Base-by-base conservation (phyloP, 495 filamentous ascomycete genomes). In the Podospora bellae-mahoneyi region DNA sequence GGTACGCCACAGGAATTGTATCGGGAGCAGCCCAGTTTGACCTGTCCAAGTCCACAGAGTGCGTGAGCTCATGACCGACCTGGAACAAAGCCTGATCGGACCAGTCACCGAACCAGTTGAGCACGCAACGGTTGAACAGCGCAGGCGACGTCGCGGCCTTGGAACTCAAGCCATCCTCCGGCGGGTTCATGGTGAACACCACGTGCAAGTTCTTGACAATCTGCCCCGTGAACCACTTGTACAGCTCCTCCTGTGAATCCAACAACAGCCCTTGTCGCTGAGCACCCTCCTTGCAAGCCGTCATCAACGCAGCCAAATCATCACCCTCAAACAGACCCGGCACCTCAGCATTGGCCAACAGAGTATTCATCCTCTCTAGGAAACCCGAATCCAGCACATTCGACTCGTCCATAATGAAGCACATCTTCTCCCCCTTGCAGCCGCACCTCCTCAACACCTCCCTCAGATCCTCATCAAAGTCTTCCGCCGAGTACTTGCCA, bases 41-140 rank as follows among this genome's bases (percentile, higher is more conserved):
- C 64, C 92, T 90, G 76, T 98, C 94, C 54, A 99, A 85, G 78
- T 99, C 95, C 59, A 98, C 88, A 7, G 93, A 94, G 71, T 97
- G 92, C 3, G 96, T 99, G 62, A 99, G 85, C 78, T 99, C 95
- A 61, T 91, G 91, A 26, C 90, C 95, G 66, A 99, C 96, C 79
- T 98, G 96, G 90, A 96, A 99, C 54, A 99, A 88, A 26, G 95
- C 96, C 77, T 98, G 96, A 77, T 98, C 95, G 7, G 95, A 98
- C 95, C 95, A 99, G 81, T 99, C 95, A 60, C 95, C 95, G 78
- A 98, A 97, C 95, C 95, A 99, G 81, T 99, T 99, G 64, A 99
- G 88, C 57, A 99, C 95, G 75, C 95, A 99, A 82, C 95, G 89
- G 80, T 99, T 99, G 88, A 99, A 99, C 71, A 99, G 79, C 32